Percentiles rank a stretch among this genome's conserved stretches.
Conservation (phyloP, 2,329 filamentous ascomycete species). For the Colletotrichum brevisporum region DNA sequence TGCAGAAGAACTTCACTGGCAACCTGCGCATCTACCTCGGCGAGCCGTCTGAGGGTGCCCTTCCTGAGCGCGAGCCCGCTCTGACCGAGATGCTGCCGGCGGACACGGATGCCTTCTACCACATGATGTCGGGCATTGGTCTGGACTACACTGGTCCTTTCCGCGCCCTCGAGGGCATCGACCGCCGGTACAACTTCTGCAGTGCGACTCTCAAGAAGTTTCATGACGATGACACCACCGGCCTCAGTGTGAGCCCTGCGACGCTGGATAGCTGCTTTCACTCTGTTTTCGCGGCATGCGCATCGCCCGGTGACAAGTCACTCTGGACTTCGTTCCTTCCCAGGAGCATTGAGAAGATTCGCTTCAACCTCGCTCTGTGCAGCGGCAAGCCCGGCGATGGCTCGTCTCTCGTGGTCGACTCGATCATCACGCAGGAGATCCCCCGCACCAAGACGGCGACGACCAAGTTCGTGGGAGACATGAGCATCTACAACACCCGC, state of each 20-base stretch:
- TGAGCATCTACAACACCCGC: conserved; percentile 50
- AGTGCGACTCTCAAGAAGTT: conserved; percentile 40
- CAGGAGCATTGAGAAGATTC: conserved; percentile 44
- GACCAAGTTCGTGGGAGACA: conserved; percentile 53
- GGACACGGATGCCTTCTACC: conserved; percentile 43
- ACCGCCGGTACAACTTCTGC: conserved; percentile 39
- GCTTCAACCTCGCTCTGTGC: conserved; percentile 37
- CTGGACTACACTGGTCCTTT: conserved; percentile 43
- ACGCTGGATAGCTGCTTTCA: conserved; percentile 54
- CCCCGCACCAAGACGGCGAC: conserved; percentile 43
- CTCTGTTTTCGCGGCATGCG: conserved; percentile 49
- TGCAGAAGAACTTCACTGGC: conserved; percentile 42
- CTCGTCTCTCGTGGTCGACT: conserved; percentile 47
- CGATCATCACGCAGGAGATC: conserved; percentile 48
- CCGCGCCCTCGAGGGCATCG: conserved; percentile 40
- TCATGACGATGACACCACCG: conserved; percentile 44
- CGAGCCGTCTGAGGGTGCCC: conserved; percentile 38
- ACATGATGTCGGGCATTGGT: conserved; percentile 40
- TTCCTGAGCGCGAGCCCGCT: conserved; percentile 40
- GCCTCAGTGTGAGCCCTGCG: conserved; percentile 51
- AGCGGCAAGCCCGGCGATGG: conserved; percentile 32
- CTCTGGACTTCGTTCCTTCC: conserved; percentile 52
- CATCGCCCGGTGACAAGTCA: conserved; percentile 50
- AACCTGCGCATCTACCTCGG: conserved; percentile 43
- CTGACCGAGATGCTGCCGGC: conserved; percentile 40